Percentiles rank a stretch among this genome's conserved stretches.
Conservation (phyloP, 805 yeast species). For the Myxozyma kluyveri region DNA sequence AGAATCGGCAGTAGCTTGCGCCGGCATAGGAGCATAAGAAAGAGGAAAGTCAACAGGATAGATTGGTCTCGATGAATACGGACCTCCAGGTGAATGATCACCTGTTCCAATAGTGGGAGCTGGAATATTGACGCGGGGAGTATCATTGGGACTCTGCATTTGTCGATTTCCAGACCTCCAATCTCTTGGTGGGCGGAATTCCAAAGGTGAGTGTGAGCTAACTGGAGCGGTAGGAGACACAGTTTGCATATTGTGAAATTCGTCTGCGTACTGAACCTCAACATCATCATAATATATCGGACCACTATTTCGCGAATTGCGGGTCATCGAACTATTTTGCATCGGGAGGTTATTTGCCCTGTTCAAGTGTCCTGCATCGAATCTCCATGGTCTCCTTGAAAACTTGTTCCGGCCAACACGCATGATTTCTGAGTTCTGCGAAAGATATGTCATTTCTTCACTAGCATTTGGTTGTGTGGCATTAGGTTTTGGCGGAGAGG, state of each 20-base stretch:
- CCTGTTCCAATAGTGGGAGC: constrained; percentile 9
- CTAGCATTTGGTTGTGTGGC: constrained; percentile 12
- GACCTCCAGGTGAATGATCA: background rate
- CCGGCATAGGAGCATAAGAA: constrained; percentile 16
- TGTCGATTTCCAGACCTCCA: background rate
- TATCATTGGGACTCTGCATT: constrained; percentile 9
- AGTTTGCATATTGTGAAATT: constrained; percentile 4
- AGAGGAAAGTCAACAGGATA: constrained; percentile 11
- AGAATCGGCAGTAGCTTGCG: constrained; percentile 39
- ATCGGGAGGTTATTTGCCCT: background rate
- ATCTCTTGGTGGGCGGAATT: constrained; percentile 13
- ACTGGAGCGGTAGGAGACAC: constrained; percentile 11
- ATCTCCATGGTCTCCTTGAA: constrained; percentile 15
- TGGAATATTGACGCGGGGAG: constrained; percentile 1
- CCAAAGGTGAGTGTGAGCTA: constrained; percentile 12
- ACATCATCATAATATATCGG: constrained; percentile 25
- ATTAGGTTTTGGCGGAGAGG: no score
- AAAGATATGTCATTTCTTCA: background rate
- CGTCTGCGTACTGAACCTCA: constrained; percentile 25
- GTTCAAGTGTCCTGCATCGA: constrained; percentile 20
- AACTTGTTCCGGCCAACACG: no score
- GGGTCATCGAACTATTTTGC: background rate
- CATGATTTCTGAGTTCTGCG: background rate
- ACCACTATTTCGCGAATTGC: background rate
- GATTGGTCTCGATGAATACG: constrained; percentile 11